Percentiles rank a stretch among this genome's conserved stretches.
Evolutionary conservation across 495 filamentous ascomycete species (phyloP).

Genomic region (Penicillium lividum): DNA sequence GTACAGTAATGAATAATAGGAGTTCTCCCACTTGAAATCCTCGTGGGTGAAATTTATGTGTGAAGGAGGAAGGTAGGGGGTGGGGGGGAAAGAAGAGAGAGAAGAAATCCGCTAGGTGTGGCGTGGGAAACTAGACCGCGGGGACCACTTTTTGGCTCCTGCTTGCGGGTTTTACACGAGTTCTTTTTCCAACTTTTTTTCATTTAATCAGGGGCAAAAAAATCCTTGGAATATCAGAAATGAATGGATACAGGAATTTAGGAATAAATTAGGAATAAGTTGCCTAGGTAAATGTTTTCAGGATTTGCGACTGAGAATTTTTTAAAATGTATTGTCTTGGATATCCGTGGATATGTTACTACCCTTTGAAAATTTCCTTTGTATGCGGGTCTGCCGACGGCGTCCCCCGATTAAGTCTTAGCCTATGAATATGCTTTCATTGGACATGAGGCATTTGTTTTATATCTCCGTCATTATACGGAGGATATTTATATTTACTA

Average conservation of each 20-base stretch:
- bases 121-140: slow-evolving; percentile 6
- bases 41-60: slow-evolving; percentile 1
- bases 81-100: not conserved
- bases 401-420: not conserved
- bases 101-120: not conserved
- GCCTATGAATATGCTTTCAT: not conserved
- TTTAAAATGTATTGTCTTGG: too few species aligned
- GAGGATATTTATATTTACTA: too few species aligned
- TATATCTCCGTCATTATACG: too few species aligned
- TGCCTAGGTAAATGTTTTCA: too few species aligned
- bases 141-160: not conserved
- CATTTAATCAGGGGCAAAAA: too few species aligned
- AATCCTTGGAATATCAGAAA: too few species aligned
- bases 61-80: not conserved
- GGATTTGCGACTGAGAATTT: too few species aligned
- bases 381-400: not conserved
- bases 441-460: not conserved
- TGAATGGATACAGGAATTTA: too few species aligned
- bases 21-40: not conserved
- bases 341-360: too few species aligned
- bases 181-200: not conserved
- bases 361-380: not conserved
- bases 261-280: too few species aligned
- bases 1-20: slow-evolving; percentile 2
- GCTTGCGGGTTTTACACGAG: not conserved